Conservation (phyloP, 2,329 filamentous ascomycete genomes). For the Lecanicillium sp. region DNA sequence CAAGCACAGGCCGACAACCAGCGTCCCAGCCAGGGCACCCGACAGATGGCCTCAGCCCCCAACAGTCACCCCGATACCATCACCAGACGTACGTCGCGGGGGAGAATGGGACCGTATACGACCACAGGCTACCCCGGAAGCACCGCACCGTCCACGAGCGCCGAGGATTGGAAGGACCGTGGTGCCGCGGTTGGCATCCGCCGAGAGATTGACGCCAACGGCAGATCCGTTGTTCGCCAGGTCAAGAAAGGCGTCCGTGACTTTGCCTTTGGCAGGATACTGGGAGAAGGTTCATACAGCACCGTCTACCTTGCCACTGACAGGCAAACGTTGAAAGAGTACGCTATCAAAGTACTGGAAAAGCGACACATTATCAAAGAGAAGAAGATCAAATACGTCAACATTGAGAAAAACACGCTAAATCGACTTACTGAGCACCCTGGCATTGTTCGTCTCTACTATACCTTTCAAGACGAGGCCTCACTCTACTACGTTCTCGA, state of each 20-base stretch:
- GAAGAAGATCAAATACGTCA: slow-evolving; percentile 99
- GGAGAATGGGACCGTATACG: neutral
- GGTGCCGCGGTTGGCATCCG: slow-evolving; percentile 81
- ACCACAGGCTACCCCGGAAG: neutral
- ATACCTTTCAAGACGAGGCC: slow-evolving; percentile 95
- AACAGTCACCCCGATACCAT: no score
- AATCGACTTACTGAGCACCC: slow-evolving; percentile 95
- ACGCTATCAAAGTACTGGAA: slow-evolving; percentile 96
- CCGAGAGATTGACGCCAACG: slow-evolving; percentile 78
- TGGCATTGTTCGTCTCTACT: slow-evolving; percentile 92
- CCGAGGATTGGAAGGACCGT: slow-evolving; percentile 89
- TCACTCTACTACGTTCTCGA: slow-evolving; percentile 97
- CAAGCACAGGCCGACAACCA: no score
- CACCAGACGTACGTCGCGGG: slow-evolving; percentile 11
- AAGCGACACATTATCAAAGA: slow-evolving; percentile 99
- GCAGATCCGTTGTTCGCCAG: slow-evolving; percentile 70
- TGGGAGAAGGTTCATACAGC: slow-evolving; percentile 97
- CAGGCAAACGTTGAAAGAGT: slow-evolving; percentile 88
- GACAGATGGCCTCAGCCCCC: no score
- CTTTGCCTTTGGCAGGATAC: slow-evolving; percentile 83
- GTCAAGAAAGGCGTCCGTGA: slow-evolving; percentile 97
- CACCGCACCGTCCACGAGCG: slow-evolving; percentile 19
- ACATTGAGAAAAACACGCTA: slow-evolving; percentile 97
- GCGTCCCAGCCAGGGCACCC: no score
- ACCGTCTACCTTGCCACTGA: slow-evolving; percentile 91